phyloP scores from a whole-genome alignment of 176 grass and related monocot genomes.

The Cocos nucifera region DNA sequence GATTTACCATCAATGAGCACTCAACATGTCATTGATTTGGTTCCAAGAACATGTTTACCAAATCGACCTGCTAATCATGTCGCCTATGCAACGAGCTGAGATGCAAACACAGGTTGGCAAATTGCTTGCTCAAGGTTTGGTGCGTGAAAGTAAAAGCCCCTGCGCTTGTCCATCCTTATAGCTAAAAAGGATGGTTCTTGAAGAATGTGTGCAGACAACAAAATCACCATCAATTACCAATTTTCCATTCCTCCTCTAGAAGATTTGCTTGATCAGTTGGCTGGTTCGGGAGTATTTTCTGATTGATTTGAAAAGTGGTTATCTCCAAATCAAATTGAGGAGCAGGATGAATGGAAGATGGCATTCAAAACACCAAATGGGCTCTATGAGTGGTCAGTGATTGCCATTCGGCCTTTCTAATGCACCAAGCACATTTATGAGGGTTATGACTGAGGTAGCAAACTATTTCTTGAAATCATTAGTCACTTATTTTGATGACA shows the following conservation, averaged over 20 bases:
- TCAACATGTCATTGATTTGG: neutral
- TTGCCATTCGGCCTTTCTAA: neutral
- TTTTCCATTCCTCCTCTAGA: neutral
- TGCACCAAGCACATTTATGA: no score
- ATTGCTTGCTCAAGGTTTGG: neutral
- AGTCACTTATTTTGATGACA: neutral
- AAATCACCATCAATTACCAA: neutral
- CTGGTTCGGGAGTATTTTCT: neutral
- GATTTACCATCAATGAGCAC: neutral
- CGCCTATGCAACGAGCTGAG: neutral
- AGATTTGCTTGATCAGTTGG: neutral
- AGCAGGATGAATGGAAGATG: neutral
- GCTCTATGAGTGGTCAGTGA: neutral
- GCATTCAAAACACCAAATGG: neutral
- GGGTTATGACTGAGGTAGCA: no score
- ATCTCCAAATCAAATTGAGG: neutral
- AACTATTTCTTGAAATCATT: no score
- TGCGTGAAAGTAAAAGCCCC: neutral
- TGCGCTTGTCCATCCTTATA: neutral
- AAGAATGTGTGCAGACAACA: neutral
- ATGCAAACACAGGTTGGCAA: neutral
- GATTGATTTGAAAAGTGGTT: neutral
- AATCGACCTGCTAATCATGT: no score
- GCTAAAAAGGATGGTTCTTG: neutral
- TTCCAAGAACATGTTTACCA: neutral